These are phyloP conservation scores for Atkinsonella texensis DNA, from an alignment of 2,329 filamentous ascomycete genomes.

Conservation along the genomic window DNA sequence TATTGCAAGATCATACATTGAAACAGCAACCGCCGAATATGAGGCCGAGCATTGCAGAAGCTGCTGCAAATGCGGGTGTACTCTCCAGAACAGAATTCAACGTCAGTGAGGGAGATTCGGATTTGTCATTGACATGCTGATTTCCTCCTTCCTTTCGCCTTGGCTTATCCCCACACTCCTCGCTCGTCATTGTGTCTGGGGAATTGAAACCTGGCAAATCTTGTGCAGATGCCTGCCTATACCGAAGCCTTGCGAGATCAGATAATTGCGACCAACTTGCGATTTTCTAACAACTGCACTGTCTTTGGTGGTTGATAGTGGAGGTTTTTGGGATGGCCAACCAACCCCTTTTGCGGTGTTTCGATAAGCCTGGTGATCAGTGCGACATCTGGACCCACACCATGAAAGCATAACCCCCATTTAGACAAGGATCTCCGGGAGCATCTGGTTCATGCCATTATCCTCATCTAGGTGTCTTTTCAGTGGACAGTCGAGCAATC, in stretches of 20 bases:
- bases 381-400: neutral
- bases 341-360: neutral
- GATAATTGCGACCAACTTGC: neutral
- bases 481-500: no score
- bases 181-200: neutral
- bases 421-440: no score
- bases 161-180: neutral
- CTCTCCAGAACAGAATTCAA: neutral
- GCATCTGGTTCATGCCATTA: no score
- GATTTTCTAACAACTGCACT: neutral
- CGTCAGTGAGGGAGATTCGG: neutral
- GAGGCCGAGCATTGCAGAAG: slow-evolving; percentile 58
- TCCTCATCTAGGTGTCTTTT: no score
- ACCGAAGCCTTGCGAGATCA: neutral
- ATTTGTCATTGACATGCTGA: neutral
- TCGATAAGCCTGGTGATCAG: neutral
- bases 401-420: neutral
- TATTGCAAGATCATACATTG: slow-evolving; percentile 48
- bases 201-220: neutral
- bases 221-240: no score
- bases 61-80: slow-evolving; percentile 34
- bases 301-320: neutral
- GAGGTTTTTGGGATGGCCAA: neutral
- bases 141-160: slow-evolving; percentile 1
- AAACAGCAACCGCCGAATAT: slow-evolving; percentile 96